Evolutionary conservation across 495 filamentous ascomycete genomes (phyloP).

Genomic region (Aeminium ludgeri): DNA sequence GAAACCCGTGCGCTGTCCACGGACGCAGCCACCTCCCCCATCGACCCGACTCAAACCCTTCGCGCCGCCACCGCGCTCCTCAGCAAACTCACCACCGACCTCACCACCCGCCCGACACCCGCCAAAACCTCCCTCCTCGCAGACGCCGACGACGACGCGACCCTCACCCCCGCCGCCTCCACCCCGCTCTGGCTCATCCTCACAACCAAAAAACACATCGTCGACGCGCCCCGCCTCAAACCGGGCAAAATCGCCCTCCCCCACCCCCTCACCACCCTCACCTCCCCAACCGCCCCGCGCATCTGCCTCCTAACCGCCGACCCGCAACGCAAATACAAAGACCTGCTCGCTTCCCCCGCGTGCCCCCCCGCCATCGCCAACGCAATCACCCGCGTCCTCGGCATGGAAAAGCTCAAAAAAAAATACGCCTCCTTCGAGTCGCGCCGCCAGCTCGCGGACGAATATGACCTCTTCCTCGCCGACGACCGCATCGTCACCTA

Average conservation of each 20-base stretch:
- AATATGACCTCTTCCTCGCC: conserved; percentile 77
- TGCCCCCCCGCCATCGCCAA: conserved; percentile 57
- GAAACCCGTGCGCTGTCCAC: too few relatives aligned
- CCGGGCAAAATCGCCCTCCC: conserved; percentile 41
- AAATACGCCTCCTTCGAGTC: conserved; percentile 79
- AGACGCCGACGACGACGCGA: conserved; percentile 36
- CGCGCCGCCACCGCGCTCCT: conserved; percentile 71
- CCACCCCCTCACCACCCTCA: conserved; percentile 19
- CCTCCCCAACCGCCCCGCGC: conserved; percentile 35
- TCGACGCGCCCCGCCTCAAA: conserved; percentile 60
- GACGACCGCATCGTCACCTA: conserved; percentile 67
- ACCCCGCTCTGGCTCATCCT: conserved; percentile 64
- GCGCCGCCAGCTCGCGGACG: conserved; percentile 61
- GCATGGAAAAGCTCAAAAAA: conserved; percentile 61
- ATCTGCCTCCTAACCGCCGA: conserved; percentile 75
- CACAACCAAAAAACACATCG: conserved; percentile 77
- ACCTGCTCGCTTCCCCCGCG: conserved; percentile 54
- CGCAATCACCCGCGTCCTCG: conserved; percentile 66
- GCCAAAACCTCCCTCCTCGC: conserved; percentile 30
- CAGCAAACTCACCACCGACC: conserved; percentile 55
- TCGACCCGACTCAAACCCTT: conserved; percentile 48
- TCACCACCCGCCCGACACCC: conserved; percentile 32
- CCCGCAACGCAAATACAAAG: conserved; percentile 80
- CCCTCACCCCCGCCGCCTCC: conserved; percentile 42
- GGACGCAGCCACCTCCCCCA: too few relatives aligned